Evolutionary conservation across 2,329 filamentous ascomycete species (phyloP).

Genomic region (Annulohypoxylon truncatum): DNA sequence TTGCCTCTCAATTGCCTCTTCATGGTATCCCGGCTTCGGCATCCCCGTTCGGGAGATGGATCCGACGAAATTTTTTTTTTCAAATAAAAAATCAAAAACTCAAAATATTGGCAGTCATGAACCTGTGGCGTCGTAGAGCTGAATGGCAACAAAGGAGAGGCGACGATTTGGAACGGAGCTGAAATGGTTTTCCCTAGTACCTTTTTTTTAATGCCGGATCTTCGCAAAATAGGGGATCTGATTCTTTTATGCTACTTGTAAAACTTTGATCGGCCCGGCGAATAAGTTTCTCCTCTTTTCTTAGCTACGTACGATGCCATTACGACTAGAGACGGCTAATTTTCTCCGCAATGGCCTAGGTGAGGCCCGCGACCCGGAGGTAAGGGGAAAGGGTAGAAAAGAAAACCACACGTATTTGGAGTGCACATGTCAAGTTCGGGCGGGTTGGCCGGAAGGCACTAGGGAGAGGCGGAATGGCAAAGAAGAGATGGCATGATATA

Average conservation of each 20-base stretch:
- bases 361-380: not conserved
- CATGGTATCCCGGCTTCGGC: slow-evolving; percentile 28
- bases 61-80: not conserved
- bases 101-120: not conserved
- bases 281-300: not conserved
- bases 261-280: slow-evolving; percentile 1
- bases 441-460: slow-evolving; percentile 25
- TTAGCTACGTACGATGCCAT: slow-evolving; percentile 21
- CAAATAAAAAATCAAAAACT: too few species aligned
- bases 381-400: not conserved
- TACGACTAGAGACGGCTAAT: slow-evolving; percentile 10
- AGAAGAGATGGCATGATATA: not conserved
- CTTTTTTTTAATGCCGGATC: not conserved
- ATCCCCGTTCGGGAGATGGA: slow-evolving; percentile 31
- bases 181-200: not conserved
- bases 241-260: slow-evolving; percentile 4
- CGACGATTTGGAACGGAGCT: slow-evolving; percentile 1
- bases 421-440: slow-evolving; percentile 29
- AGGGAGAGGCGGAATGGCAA: slow-evolving; percentile 19
- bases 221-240: not conserved
- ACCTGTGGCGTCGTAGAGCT: slow-evolving; percentile 1
- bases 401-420: not conserved
- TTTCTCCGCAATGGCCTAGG: slow-evolving; percentile 10
- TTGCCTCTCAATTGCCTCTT: slow-evolving; percentile 13
- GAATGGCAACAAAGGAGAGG: slow-evolving; percentile 6